Evolutionary conservation across 306 rosid genomes (phyloP).

Genomic region (Bauhinia variegata): DNA sequence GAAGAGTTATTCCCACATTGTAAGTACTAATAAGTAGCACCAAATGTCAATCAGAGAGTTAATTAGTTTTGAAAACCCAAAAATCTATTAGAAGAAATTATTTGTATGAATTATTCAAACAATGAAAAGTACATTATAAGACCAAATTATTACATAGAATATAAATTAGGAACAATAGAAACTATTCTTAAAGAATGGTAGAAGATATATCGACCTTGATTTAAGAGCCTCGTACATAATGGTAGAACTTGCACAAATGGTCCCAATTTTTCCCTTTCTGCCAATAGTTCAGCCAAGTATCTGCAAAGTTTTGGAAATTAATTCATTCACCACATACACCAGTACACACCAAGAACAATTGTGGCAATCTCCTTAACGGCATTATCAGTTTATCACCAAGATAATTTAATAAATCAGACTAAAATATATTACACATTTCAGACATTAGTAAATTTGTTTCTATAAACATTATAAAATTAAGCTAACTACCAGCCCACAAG

Average conservation of each 20-base stretch:
- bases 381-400: neutral
- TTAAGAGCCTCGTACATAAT: conserved; percentile 67
- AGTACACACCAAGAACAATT: conserved; percentile 25
- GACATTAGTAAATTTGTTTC: neutral
- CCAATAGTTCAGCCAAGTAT: conserved; percentile 72
- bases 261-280: conserved; percentile 78
- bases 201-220: conserved; percentile 59
- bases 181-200: neutral
- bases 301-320: conserved; percentile 49
- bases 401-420: conserved; percentile 1
- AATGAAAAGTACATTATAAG: neutral
- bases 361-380: neutral
- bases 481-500: too few relatives aligned
- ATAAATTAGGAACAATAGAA: conserved; percentile 8
- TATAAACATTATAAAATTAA: neutral
- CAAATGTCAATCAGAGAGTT: neutral
- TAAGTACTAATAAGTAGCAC: conserved; percentile 12
- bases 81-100: neutral
- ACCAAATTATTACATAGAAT: neutral
- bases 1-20: conserved; percentile 6
- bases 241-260: conserved; percentile 87
- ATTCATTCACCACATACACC: conserved; percentile 14
- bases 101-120: neutral
- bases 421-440: neutral
- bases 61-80: neutral